Base-by-base conservation (phyloP, 179 eudicot species). In the Beta lomatogona region DNA sequence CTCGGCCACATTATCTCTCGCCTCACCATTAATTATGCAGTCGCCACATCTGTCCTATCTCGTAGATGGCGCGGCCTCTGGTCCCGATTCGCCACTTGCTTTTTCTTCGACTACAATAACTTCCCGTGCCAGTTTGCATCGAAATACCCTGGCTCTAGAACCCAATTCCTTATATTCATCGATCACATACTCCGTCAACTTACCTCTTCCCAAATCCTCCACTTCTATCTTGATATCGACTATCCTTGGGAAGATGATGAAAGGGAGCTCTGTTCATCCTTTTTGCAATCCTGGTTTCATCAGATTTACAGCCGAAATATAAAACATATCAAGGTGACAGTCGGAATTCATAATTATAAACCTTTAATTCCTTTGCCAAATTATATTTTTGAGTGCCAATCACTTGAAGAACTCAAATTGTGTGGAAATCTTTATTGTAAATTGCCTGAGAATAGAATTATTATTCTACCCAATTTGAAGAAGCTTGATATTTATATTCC, bases 21-120 rank as follows among this genome's bases (percentile, higher is more conserved):
- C 13, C 69, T 65, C 16, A 16, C 45, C 44, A 41, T 65, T 65
- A 16, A 25, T 65, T 65, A 10, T 7, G 69, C 69, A 25, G 69
- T 11, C 4, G 9, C 69, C 69, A 22, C 69, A 65, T 65, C 69
- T 16, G 21, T 65, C 41, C 5, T 65, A 65, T 22, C 69, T 25
- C 69, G 44, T 25, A 41, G 69, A 65, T 65, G 69, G 69, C 69
- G 69, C 16, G 41, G 69, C 16, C 69, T 65, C 44, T 65, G 69
- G 69, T 22, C 69, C 5, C 69, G 16, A 5, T 65, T 25, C 44
- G 15, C 16, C 69, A 65, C 45, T 22, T 45, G 16, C 44, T 13
- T 65, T 41, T 9, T 11, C 15, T 28, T 65, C 70, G 16, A 65
- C 44, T 65, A 9, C 44, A 0, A 28, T 28, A 13, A 10, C 3